Evolutionary conservation across 2,329 filamentous ascomycete species (phyloP), one percentile per base, ranked within the genome.

Genomic region (Colletotrichum sp.): DNA sequence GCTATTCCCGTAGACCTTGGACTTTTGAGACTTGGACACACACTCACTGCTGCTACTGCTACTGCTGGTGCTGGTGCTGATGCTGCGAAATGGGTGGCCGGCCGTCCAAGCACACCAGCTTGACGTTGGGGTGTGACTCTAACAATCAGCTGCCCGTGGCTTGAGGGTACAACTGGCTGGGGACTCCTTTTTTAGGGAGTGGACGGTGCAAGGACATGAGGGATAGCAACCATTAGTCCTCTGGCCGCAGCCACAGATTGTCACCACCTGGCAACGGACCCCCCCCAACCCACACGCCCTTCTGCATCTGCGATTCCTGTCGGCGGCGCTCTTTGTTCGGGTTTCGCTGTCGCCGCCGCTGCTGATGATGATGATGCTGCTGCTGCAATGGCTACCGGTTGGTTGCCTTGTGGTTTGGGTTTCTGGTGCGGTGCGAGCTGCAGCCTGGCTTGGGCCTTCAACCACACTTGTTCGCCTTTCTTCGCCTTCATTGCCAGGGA

Each of bases 191-290:
- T 74, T 75, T 66, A 13, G 39, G 19, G 49, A 30, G 62, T 67
- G 66, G 61, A 63, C 62, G 57, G 62, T 62, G 12, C 66, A 70
- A 59, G 71, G 39, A 64, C 57, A 70, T 34, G 19, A 34, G 11
- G 44, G 12, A 52, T 52, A 52, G 22, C 63, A 63, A 72, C 52
- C 57, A 34, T n/a, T 27, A 16, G 39, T 34, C 44, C 22, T 22
- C 34, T 39, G 30, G 29, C 36, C 34, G 65, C 70, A 69, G 63
- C 55, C 63, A 72, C 22, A 29, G 32, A 22, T 16, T 32, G 55
- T 72, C 30, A 67, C 30, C 72, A 71, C 52, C 72, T 72, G 52
- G 69, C 62, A 30, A 55, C 72, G 52, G 55, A 72, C 36, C n/a
- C 57, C 57, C 68, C 49, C 49, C 29, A 13, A 16, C 36, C 15